A percentile compares a stretch with the other conserved stretches of the same genome.
These are phyloP conservation scores for Heliamphora pulchella DNA, from an alignment of 179 eudicot genomes.

Conservation along the genomic window DNA sequence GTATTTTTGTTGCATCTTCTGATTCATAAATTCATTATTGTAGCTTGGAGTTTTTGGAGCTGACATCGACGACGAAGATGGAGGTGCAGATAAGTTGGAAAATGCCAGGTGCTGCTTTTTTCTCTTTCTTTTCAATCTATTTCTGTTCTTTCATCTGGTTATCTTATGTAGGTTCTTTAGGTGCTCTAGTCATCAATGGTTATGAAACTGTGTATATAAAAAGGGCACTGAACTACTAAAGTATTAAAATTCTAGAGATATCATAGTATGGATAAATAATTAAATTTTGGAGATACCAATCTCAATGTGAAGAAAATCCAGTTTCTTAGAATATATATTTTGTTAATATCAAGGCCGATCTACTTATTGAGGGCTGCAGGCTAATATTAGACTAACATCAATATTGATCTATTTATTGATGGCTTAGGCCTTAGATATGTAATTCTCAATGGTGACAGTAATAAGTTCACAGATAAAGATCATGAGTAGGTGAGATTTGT, in stretches of 20 bases:
- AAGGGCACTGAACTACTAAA: background rate
- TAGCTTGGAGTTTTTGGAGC: conserved; percentile 63
- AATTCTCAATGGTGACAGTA: background rate
- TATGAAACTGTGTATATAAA: no score
- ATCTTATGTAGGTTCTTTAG: background rate
- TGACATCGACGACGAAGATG: conserved; percentile 38
- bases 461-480: background rate
- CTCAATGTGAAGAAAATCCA: background rate
- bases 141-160: background rate
- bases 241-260: background rate
- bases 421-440: background rate
- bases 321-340: background rate
- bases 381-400: background rate
- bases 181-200: background rate
- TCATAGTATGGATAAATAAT: background rate
- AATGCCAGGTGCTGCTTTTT: conserved; percentile 41
- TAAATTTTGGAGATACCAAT: background rate
- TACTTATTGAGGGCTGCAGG: background rate
- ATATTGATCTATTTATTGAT: background rate
- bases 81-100: conserved; percentile 31
- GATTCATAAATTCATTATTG: conserved; percentile 17
- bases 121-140: background rate
- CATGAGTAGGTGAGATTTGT: background rate
- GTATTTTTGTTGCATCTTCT: background rate
- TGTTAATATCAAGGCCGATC: background rate